Evolutionary conservation across 2,329 filamentous ascomycete species (phyloP).

Genomic region (Penicillium sclerotigenum): DNA sequence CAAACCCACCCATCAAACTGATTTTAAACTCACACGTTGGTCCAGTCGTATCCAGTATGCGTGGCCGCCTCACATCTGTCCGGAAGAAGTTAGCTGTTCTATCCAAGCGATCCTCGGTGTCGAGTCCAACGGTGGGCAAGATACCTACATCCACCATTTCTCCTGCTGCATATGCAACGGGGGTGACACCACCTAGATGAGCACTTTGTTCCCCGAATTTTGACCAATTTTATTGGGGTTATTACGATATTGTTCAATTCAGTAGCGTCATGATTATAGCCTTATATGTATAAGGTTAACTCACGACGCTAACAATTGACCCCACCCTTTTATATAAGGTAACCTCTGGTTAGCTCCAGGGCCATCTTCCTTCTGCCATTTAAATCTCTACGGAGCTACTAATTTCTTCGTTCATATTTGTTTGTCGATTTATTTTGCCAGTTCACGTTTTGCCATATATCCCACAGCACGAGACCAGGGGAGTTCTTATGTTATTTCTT

Average conservation of each 20-base stretch:
- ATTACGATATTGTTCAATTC: not conserved
- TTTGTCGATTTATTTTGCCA: constrained; percentile 11
- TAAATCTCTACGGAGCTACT: constrained; percentile 9
- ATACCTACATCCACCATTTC: constrained; percentile 31
- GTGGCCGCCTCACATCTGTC: constrained; percentile 45
- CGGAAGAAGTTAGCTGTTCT: constrained; percentile 51
- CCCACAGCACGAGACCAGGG: constrained; percentile 23
- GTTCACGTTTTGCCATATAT: constrained; percentile 22
- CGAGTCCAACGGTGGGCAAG: constrained; percentile 36
- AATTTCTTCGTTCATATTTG: constrained; percentile 12
- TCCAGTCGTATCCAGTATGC: constrained; percentile 50
- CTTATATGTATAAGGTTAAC: not conserved
- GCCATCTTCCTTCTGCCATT: not conserved
- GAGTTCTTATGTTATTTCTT: constrained; percentile 12
- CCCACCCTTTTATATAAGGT: constrained; percentile 4
- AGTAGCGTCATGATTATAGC: not conserved
- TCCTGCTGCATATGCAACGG: constrained; percentile 32
- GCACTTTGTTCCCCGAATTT: not conserved
- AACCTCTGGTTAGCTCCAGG: not conserved
- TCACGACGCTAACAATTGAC: not conserved
- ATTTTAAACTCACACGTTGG: not conserved
- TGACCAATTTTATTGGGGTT: not conserved
- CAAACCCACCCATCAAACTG: not conserved
- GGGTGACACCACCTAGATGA: constrained; percentile 36
- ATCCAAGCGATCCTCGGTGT: constrained; percentile 41